These are phyloP conservation scores for Euphorbia pulcherrima DNA, from an alignment of 345 rosid species.

Conservation along the genomic window DNA sequence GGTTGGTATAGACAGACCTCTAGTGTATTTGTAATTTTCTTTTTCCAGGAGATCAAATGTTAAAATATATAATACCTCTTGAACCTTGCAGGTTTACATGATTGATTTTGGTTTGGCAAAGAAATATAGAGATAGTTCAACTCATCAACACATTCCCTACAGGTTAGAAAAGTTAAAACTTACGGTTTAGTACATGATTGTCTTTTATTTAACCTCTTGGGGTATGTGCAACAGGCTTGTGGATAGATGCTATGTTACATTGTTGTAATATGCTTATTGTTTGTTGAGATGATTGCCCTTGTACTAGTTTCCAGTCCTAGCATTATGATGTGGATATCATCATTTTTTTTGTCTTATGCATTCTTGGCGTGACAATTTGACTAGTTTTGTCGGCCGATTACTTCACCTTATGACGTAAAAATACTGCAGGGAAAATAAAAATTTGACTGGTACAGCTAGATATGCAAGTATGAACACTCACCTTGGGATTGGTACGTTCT, in stretches of 20 bases:
- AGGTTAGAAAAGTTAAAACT: conserved; percentile 36
- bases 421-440: conserved; percentile 75
- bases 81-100: conserved; percentile 54
- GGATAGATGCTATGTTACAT: not conserved
- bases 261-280: not conserved
- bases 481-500: conserved; percentile 71
- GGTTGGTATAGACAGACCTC: conserved; percentile 36
- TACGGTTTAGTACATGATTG: not conserved
- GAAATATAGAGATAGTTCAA: conserved; percentile 74
- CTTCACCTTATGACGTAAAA: not conserved
- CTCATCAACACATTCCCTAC: conserved; percentile 86
- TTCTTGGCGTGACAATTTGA: not conserved
- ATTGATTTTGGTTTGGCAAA: conserved; percentile 93
- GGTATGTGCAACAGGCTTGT: not conserved
- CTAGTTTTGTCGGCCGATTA: not conserved
- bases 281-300: not conserved
- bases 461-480: conserved; percentile 97
- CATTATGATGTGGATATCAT: not conserved
- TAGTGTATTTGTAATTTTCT: not conserved
- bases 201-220: not conserved
- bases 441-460: conserved; percentile 91
- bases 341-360: not conserved
- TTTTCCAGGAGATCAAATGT: not conserved
- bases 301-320: not conserved
- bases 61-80: not conserved